A percentile compares a stretch with the other conserved stretches of the same genome.
phyloP scores from a whole-genome alignment of 192 early-diverging fungal genomes.

The Linnemannia exigua region DNA sequence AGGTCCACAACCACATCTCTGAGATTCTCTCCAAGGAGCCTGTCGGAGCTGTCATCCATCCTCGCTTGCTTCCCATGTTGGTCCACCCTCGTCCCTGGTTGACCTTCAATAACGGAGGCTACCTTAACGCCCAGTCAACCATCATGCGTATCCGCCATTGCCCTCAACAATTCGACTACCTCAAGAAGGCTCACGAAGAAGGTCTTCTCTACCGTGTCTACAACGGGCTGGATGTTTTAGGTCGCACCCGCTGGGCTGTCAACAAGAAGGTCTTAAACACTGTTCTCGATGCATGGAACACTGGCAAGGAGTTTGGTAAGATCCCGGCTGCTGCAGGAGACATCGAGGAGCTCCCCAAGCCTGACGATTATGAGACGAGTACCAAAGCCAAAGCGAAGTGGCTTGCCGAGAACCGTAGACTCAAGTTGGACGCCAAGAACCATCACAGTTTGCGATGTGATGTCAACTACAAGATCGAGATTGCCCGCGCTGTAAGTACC shows the following conservation, averaged over 20 bases:
- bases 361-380: constrained; percentile 74
- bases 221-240: constrained; percentile 89
- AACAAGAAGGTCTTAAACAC: constrained; percentile 88
- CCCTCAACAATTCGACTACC: constrained; percentile 81
- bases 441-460: constrained; percentile 91
- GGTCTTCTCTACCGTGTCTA: constrained; percentile 77
- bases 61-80: constrained; percentile 93
- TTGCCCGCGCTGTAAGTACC: constrained; percentile 85
- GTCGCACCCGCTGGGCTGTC: constrained; percentile 88
- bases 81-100: constrained; percentile 94
- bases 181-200: constrained; percentile 83
- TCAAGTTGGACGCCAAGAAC: constrained; percentile 75
- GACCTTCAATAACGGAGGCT: constrained; percentile 87
- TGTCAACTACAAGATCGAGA: constrained; percentile 96
- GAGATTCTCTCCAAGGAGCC: constrained; percentile 76
- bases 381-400: constrained; percentile 69
- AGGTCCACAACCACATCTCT: constrained; percentile 73
- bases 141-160: constrained; percentile 84
- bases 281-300: constrained; percentile 91
- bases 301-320: constrained; percentile 77
- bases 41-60: constrained; percentile 71
- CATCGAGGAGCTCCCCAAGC: constrained; percentile 68
- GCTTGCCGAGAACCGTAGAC: constrained; percentile 65
- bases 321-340: constrained; percentile 72
- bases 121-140: constrained; percentile 76